phyloP scores from a whole-genome alignment of 257 asterid genomes.

The Linderniella brevidens region DNA sequence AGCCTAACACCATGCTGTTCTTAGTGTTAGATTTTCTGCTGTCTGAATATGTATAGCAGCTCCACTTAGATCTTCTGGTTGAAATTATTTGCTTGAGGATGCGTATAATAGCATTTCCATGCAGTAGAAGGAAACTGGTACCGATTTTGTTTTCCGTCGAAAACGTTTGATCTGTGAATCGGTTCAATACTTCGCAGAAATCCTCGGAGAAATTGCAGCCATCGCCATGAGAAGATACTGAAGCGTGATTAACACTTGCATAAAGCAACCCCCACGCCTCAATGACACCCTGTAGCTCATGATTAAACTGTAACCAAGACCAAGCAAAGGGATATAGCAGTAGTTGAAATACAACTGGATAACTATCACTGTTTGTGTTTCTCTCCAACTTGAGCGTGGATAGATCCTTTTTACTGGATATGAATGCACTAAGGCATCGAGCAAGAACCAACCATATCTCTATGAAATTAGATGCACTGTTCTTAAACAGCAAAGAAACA shows the following conservation, averaged over 20 bases:
- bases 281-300: slow-evolving; percentile 19
- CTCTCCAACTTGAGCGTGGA: slow-evolving; percentile 18
- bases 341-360: slow-evolving; percentile 27
- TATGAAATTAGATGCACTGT: slow-evolving; percentile 17
- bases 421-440: slow-evolving; percentile 28
- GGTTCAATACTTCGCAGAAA: slow-evolving; percentile 26
- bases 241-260: slow-evolving; percentile 22
- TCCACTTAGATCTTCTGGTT: slow-evolving; percentile 17
- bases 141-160: slow-evolving; percentile 14
- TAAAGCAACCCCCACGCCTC: slow-evolving; percentile 42
- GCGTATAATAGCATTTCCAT: slow-evolving; percentile 27
- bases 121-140: slow-evolving; percentile 19
- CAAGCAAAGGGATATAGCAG: slow-evolving; percentile 47
- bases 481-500: slow-evolving; percentile 25
- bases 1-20: slow-evolving; percentile 30
- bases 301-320: slow-evolving; percentile 17
- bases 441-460: slow-evolving; percentile 41
- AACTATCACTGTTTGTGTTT: slow-evolving; percentile 18
- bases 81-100: slow-evolving; percentile 27
- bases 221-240: slow-evolving; percentile 16
- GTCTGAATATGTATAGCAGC: slow-evolving; percentile 15
- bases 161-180: slow-evolving; percentile 21
- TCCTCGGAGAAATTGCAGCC: slow-evolving; percentile 29
- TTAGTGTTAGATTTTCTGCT: slow-evolving; percentile 18
- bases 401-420: slow-evolving; percentile 15